A percentile compares a stretch with the other conserved stretches of the same genome.
Evolutionary conservation across 495 filamentous ascomycete genomes (phyloP).

Genomic region (Annulohypoxylon moriforme): DNA sequence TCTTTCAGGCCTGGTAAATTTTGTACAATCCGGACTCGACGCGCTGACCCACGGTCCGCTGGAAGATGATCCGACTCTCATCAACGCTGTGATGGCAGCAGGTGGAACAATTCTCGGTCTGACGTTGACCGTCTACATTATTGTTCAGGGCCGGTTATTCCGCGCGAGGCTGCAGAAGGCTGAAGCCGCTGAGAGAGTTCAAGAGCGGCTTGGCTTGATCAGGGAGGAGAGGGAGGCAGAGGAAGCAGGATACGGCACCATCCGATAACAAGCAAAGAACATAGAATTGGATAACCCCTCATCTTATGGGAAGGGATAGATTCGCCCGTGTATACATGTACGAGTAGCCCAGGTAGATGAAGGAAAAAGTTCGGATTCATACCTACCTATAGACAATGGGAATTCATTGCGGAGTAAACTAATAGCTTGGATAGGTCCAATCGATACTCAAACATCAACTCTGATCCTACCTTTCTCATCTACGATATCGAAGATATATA

Average conservation of each 20-base stretch:
- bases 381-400: too few species aligned
- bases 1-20: conserved; percentile 62
- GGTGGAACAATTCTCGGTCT: conserved; percentile 42
- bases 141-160: conserved; percentile 31
- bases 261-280: neutral
- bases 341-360: too few species aligned
- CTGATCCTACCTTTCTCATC: too few species aligned
- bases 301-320: neutral
- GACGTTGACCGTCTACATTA: conserved; percentile 36
- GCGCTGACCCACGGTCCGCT: conserved; percentile 59
- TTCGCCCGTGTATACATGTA: neutral
- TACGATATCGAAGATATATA: too few species aligned
- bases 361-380: too few species aligned
- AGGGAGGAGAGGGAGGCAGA: conserved; percentile 37
- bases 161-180: conserved; percentile 18
- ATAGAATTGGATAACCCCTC: too few species aligned
- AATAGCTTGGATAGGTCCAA: too few species aligned
- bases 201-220: conserved; percentile 38
- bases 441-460: too few species aligned
- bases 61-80: conserved; percentile 55
- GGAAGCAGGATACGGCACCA: conserved; percentile 24
- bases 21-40: conserved; percentile 62
- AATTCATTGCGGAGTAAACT: too few species aligned
- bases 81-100: conserved; percentile 55
- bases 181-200: conserved; percentile 8